Evolutionary conservation across 2,329 filamentous ascomycete species (phyloP).

Genomic region (Thelonectria blattea): DNA sequence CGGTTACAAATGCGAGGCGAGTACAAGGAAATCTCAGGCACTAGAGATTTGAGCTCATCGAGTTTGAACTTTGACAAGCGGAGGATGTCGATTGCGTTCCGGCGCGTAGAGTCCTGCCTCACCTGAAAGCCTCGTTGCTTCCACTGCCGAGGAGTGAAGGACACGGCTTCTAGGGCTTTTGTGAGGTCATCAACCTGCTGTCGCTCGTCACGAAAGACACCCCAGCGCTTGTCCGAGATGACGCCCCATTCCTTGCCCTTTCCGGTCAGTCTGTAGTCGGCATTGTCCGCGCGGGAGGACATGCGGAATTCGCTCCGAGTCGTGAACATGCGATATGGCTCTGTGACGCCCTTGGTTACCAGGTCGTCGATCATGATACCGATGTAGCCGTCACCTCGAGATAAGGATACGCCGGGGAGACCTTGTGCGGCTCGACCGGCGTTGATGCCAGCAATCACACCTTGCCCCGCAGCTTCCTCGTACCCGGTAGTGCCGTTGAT

Average conservation of each 20-base stretch:
- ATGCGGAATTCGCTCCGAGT: conserved; percentile 95
- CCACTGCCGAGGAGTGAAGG: conserved; percentile 70
- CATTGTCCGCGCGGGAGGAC: conserved; percentile 90
- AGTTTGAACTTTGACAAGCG: conserved; percentile 64
- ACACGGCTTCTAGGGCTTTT: conserved; percentile 62
- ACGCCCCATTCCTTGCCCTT: conserved; percentile 79
- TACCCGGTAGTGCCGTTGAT: conserved; percentile 99
- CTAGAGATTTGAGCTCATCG: conserved; percentile 58
- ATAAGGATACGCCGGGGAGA: conserved; percentile 70
- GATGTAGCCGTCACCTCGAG: conserved; percentile 90
- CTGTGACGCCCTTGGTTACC: conserved; percentile 93
- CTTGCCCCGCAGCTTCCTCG: conserved; percentile 95
- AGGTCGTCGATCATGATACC: conserved; percentile 99
- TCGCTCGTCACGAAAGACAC: conserved; percentile 67
- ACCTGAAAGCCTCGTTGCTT: conserved; percentile 71
- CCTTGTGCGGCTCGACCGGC: conserved; percentile 80
- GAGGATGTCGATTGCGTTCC: conserved; percentile 81
- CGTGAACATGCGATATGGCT: conserved; percentile 99
- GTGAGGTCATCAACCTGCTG: conserved; percentile 72
- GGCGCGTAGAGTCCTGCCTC: conserved; percentile 67
- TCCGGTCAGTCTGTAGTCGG: conserved; percentile 82
- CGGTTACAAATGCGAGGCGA: conserved; percentile 66
- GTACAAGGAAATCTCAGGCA: conserved; percentile 64
- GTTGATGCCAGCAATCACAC: conserved; percentile 90
- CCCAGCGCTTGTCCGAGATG: conserved; percentile 81